phyloP scores from a whole-genome alignment of 345 rosid genomes.

The Balakata baccata region DNA sequence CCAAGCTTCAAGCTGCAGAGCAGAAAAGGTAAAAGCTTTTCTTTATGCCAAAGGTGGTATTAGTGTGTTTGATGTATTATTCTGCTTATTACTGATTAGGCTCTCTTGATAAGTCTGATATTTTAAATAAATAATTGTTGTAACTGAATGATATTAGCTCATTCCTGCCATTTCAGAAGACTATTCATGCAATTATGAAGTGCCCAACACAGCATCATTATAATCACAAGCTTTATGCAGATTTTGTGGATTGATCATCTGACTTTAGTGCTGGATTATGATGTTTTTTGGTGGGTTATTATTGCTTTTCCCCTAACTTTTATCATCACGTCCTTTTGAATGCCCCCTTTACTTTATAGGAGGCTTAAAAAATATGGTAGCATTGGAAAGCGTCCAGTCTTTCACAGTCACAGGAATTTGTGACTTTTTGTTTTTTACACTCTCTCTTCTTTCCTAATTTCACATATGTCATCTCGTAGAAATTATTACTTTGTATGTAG shows the following conservation, averaged over 20 bases:
- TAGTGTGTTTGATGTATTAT: not conserved
- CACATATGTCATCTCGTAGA: not conserved
- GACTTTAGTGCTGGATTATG: not conserved
- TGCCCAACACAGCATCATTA: not conserved
- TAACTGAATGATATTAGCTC: not conserved
- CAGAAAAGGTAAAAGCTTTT: slow-evolving; percentile 64
- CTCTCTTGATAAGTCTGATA: too few species aligned
- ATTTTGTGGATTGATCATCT: not conserved
- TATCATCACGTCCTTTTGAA: not conserved
- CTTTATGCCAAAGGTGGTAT: not conserved
- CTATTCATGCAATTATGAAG: not conserved
- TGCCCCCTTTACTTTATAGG: not conserved
- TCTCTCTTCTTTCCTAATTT: not conserved
- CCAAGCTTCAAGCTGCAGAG: slow-evolving; percentile 91
- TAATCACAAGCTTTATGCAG: not conserved
- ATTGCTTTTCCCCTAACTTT: not conserved
- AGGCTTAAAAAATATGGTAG: not conserved
- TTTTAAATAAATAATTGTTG: not conserved
- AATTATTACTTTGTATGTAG: not conserved
- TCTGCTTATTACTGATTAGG: not conserved
- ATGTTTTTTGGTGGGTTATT: not conserved
- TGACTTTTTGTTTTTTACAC: not conserved
- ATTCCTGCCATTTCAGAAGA: not conserved
- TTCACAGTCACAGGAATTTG: not conserved
- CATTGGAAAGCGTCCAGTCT: not conserved